Percentiles rank a stretch among this genome's conserved stretches.
phyloP scores from a whole-genome alignment of 1,139 yeast species.

The Sugiyamaella castrensis region DNA sequence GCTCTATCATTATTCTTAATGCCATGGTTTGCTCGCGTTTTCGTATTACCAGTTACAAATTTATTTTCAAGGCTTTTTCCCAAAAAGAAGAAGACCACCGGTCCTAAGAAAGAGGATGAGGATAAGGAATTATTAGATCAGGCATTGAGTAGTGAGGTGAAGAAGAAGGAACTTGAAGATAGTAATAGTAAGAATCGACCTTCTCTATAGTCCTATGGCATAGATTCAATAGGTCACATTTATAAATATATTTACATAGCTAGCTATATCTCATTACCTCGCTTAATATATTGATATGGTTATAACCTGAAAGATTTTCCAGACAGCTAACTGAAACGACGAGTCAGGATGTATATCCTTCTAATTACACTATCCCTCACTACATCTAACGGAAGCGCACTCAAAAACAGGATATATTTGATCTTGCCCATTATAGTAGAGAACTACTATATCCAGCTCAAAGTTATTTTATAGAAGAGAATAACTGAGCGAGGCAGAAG shows the following conservation, averaged over 20 bases:
- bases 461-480: constrained; percentile 11
- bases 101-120: constrained; percentile 1
- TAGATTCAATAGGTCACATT: too few species aligned
- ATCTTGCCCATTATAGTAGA: constrained; percentile 14
- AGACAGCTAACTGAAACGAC: too few species aligned
- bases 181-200: constrained; percentile 6
- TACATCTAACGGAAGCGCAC: constrained; percentile 18
- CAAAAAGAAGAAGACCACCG: constrained; percentile 1
- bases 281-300: too few species aligned
- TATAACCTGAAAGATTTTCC: too few species aligned
- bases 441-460: constrained; percentile 15
- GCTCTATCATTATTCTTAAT: constrained; percentile 55
- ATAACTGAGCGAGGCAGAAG: constrained; percentile 18
- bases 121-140: constrained; percentile 1
- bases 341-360: constrained; percentile 15
- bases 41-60: constrained; percentile 52
- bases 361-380: constrained; percentile 18
- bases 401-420: constrained; percentile 14
- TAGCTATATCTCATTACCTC: too few species aligned
- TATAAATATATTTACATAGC: too few species aligned
- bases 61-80: constrained; percentile 32
- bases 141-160: constrained; percentile 1
- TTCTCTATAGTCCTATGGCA: too few species aligned
- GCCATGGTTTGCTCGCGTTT: constrained; percentile 64
- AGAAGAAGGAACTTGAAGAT: constrained; percentile 7